Conservation (phyloP, 257 asterid species). For the Solanum virginianum region DNA sequence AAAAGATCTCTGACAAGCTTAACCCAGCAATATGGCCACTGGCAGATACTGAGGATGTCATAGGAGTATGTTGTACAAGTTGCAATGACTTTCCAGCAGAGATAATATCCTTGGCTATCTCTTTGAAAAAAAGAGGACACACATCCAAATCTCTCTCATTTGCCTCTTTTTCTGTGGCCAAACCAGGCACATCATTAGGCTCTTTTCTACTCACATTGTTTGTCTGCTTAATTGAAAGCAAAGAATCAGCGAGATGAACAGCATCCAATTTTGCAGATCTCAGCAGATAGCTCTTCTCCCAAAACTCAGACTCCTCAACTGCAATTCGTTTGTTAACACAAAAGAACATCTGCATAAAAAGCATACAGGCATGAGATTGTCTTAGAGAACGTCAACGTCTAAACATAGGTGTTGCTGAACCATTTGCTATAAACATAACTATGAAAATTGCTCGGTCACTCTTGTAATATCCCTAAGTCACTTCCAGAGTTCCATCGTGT, state of each 20-base stretch:
- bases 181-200: slow-evolving; percentile 30
- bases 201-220: slow-evolving; percentile 32
- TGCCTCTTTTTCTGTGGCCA: slow-evolving; percentile 36
- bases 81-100: slow-evolving; percentile 98
- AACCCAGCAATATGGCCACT: slow-evolving; percentile 40
- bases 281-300: slow-evolving; percentile 90
- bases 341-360: slow-evolving; percentile 65
- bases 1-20: slow-evolving; percentile 85
- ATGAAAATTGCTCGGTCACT: not conserved
- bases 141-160: slow-evolving; percentile 30
- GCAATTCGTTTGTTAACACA: slow-evolving; percentile 57
- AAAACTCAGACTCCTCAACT: slow-evolving; percentile 82
- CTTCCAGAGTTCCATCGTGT: not conserved
- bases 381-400: not conserved
- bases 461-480: not conserved
- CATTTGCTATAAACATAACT: not conserved
- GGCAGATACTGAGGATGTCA: slow-evolving; percentile 30
- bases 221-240: slow-evolving; percentile 17
- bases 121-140: slow-evolving; percentile 75
- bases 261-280: slow-evolving; percentile 35
- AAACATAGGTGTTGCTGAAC: not conserved
- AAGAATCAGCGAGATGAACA: slow-evolving; percentile 19
- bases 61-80: slow-evolving; percentile 71
- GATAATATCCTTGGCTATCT: slow-evolving; percentile 64
- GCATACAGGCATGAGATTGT: slow-evolving; percentile 1